A percentile compares a stretch with the other conserved stretches of the same genome.
These are phyloP conservation scores for Lepidium didymum DNA, from an alignment of 345 rosid genomes.

Conservation along the genomic window DNA sequence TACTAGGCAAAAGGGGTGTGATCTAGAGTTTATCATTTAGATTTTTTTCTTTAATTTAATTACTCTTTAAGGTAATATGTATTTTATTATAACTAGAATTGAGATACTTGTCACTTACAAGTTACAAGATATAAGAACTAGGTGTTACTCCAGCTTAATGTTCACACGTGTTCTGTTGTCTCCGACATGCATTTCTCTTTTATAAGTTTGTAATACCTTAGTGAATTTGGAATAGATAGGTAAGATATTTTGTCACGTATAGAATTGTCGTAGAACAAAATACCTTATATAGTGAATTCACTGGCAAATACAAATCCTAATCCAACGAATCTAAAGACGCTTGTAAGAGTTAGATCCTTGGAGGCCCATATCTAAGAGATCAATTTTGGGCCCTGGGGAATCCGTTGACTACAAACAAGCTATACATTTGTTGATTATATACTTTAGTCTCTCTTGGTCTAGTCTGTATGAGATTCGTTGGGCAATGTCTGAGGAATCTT, in stretches of 20 bases:
- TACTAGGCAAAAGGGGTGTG: not conserved
- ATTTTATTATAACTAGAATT: not conserved
- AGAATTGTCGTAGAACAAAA: not conserved
- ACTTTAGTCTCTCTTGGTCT: not conserved
- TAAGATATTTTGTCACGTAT: not conserved
- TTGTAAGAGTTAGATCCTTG: not conserved
- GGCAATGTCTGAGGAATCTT: slow-evolving; percentile 53
- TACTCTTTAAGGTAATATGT: not conserved
- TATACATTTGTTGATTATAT: slow-evolving; percentile 1
- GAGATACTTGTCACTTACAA: not conserved
- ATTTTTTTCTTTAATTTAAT: not conserved
- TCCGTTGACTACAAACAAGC: not conserved
- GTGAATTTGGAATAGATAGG: not conserved
- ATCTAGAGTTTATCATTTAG: not conserved
- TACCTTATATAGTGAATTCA: not conserved
- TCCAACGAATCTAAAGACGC: not conserved
- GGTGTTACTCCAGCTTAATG: not conserved
- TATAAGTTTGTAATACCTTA: not conserved
- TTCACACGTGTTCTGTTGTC: not conserved
- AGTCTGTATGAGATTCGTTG: slow-evolving; percentile 26
- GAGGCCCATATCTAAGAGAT: not conserved
- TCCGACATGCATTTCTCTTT: not conserved
- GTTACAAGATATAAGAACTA: not conserved
- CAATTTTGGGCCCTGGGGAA: not conserved
- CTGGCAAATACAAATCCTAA: not conserved